Evolutionary conservation across 371 early-diverging fungal species (phyloP), one percentile per base, ranked within the genome.

Genomic region (Apophysomyces trapeziformis): DNA sequence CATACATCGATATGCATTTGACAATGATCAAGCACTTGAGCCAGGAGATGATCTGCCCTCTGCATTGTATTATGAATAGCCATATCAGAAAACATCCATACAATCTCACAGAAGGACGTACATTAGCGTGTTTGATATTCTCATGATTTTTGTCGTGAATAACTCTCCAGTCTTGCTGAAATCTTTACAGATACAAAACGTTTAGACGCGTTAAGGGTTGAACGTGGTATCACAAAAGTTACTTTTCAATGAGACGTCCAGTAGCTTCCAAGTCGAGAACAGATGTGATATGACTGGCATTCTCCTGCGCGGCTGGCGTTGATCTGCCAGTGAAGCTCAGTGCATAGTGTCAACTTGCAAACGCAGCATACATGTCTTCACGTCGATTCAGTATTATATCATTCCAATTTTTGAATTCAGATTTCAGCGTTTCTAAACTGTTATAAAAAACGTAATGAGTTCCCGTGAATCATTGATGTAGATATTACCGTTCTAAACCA

Each of bases 371-470:
- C 77, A 37, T 65, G 7, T 71, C 60, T 37, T 69, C 66, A 7
- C 60, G 47, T 6, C 69, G 69, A 58, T 70, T 72, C 1, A 64
- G 38, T 18, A 75, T 54, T 8, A 77, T 61, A 1, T 71, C 61
- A 54, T 78, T 78, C 7, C 74, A 46, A 16, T 72, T 73, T 36
- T 70, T 62, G 46, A 79, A 69, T 61, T 79, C 79, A 43, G 58
- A 67, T 58, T 68, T 72, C 13, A 77, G 44, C 9, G 68, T 50
- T 38, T 65, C 62, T 26, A 66, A 38, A 12, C 63, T 66, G 57
- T 16, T 36, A 11, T 21, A 26, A 60, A 0, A 18, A 41, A 26
- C 38, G 47, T 13, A 36, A 43, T 54, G 7, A 4, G 32, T 39
- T 39, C 32, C 44, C 32, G 32, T 41, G 13, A 41, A 21, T 5